Base-by-base conservation (phyloP, 129 eudicot species). In the Lactuca sativa region DNA sequence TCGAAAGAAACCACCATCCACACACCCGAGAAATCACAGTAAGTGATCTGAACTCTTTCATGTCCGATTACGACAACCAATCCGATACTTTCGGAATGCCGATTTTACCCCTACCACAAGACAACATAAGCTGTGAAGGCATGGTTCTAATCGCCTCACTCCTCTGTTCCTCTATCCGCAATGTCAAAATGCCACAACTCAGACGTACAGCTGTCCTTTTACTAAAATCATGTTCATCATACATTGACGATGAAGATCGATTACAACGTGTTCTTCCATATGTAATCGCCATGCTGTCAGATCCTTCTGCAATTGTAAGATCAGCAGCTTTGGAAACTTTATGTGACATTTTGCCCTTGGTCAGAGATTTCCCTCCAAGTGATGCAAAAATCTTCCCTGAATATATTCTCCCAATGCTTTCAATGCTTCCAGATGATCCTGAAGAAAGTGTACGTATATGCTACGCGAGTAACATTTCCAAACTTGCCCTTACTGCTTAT, bases 381-480 rank as follows among this genome's bases (percentile, higher is more conserved):
- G 99, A 93, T 83, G 99, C 99, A 47, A 93, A 93, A 69, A 90
- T 90, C 41, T 93, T 93, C 69, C 97, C 99, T 0, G 99, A 93
- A 71, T 93, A 93, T 80, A 93, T 93, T 68, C 90, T 93, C 44
- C 99, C 99, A 0, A 93, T 93, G 99, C 99, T 93, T 78, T 93
- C 98, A 59, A 89, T 82, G 88, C 85, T 89, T 83, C 98, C 98
- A 1, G 98, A 93, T 82, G 97, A 93, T 77, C 83, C 98, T 0
- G 98, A 93, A 82, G 98, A 93, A 83, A 93, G 92, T 74, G 96
- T 93, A 52, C 72, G 97, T 73, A 87, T 93, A n/a, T 90, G 98
- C 72, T 93, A 93, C 55, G 87, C 97, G 15, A 85, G 95, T 75
- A 93, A 93, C 77, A 83, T 93, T 64, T 89, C 97, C 40, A 93